Base-by-base conservation (phyloP, 495 filamentous ascomycete species). In the Hypoxylon fuscum region DNA sequence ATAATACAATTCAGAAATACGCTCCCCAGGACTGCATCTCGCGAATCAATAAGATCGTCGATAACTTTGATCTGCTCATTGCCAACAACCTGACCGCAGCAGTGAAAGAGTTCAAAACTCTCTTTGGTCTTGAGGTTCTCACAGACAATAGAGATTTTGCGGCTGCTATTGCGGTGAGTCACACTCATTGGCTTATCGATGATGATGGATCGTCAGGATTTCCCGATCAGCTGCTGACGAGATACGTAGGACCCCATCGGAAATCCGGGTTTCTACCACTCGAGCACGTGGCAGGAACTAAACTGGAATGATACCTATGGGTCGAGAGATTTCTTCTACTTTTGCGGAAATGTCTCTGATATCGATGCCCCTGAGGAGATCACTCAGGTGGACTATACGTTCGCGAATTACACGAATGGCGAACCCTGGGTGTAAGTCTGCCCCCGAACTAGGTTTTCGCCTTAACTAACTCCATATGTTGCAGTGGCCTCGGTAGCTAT, bases 221-320 rank as follows among this genome's bases (percentile, higher is more conserved):
- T 8, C 8, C n/a, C n/a, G n/a, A 18, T 12, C 7, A 25, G 37
- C 14, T 40, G 14, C 52, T 59, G 14, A 55, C 22, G 38, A 5
- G 20, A 31, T 50, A n/a, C 7, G 17, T 46, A 65, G 62, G 68
- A 70, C 43, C 77, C 78, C 37, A 70, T 78, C n/a, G 77, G 78
- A 32, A 77, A 79, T 2, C 79, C 79, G 6, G 74, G 80, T 49
- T 72, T 69, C 52, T 83, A 83, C 55, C 72, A 76, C 6, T 78
- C 76, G 0, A 73, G 67, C 25, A 81, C 80, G 5, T 83, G 78
- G 79, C 79, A 81, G 51, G 80, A 81, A 51, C 55, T 83, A 14
- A 79, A 76, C 46, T 81, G 78, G 78, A 68, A 70, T 40, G 57
- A 55, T 3, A 70, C 48, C 12, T 67, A 74, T 41, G 72, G 72